Conservation (phyloP, 2,329 filamentous ascomycete species). For the Alternaria sp. region DNA sequence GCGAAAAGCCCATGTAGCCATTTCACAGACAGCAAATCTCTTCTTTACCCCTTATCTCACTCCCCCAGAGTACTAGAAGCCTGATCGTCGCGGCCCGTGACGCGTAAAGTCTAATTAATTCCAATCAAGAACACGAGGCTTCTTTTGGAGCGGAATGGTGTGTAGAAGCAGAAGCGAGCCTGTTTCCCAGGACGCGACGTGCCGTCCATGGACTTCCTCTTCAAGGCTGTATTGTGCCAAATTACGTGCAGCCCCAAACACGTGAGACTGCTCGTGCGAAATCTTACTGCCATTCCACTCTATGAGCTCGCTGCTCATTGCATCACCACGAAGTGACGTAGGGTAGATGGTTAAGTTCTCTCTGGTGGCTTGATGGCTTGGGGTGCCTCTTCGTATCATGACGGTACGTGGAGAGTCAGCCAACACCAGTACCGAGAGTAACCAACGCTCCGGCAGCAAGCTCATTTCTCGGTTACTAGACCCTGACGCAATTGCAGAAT, state of each 20-base stretch:
- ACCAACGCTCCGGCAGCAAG: conserved; percentile 1
- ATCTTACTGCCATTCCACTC: background rate
- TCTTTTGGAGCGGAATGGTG: conserved; percentile 9
- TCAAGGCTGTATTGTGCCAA: background rate
- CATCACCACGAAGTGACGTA: conserved; percentile 1
- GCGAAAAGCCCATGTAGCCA: background rate
- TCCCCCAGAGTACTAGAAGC: background rate
- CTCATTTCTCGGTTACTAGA: background rate
- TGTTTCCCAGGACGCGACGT: background rate
- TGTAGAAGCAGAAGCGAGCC: conserved; percentile 16
- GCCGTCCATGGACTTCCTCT: background rate
- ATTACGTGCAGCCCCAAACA: background rate
- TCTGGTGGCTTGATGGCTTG: background rate
- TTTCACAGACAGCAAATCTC: conserved; percentile 9
- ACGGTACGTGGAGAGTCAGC: background rate
- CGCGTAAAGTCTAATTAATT: conserved; percentile 27
- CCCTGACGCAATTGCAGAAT: conserved; percentile 4
- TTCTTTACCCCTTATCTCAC: conserved; percentile 12
- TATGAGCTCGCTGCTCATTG: background rate
- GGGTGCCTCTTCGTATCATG: background rate
- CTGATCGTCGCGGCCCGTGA: conserved; percentile 26
- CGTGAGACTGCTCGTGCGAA: background rate
- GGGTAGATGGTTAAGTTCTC: background rate
- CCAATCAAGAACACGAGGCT: conserved; percentile 31
- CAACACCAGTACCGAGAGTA: background rate